A percentile compares a stretch with the other conserved stretches of the same genome.
Conservation (phyloP, 139 green algal species). For the Astrephomene gubernaculifera region DNA sequence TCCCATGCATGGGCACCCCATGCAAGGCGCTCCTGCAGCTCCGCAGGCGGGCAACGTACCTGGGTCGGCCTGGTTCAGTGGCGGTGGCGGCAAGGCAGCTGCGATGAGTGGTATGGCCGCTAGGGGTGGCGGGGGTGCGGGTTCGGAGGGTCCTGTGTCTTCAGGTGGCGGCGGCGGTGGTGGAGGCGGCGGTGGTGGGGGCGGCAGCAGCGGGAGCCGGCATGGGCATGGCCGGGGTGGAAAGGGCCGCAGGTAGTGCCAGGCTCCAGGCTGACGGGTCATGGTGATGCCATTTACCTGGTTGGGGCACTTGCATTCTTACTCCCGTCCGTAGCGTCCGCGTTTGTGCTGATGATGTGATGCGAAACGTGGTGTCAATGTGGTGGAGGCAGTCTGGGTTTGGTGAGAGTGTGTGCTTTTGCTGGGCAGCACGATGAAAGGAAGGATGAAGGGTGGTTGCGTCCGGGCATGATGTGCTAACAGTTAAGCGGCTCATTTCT, state of each 20-base stretch:
- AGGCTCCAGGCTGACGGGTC: too few relatives aligned
- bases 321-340: too few relatives aligned
- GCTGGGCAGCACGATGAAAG: too few relatives aligned
- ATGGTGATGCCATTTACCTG: too few relatives aligned
- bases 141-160: neutral
- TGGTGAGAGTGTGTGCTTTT: too few relatives aligned
- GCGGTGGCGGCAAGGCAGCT: conserved; percentile 34
- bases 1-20: neutral
- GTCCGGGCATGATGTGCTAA: too few relatives aligned
- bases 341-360: too few relatives aligned
- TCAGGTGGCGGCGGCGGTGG: neutral
- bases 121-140: neutral
- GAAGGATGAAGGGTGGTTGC: too few relatives aligned
- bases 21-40: neutral
- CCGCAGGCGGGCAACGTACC: neutral
- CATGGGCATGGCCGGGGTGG: conserved; percentile 5
- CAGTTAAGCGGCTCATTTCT: too few relatives aligned
- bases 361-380: too few relatives aligned
- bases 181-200: neutral
- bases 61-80: conserved; percentile 10
- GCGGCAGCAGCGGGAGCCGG: neutral
- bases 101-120: conserved; percentile 6
- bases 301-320: too few relatives aligned
- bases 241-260: conserved; percentile 3
- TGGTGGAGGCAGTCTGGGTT: too few relatives aligned